Base-by-base conservation (phyloP, 441 rosid species). In the Populus hybrid region DNA sequence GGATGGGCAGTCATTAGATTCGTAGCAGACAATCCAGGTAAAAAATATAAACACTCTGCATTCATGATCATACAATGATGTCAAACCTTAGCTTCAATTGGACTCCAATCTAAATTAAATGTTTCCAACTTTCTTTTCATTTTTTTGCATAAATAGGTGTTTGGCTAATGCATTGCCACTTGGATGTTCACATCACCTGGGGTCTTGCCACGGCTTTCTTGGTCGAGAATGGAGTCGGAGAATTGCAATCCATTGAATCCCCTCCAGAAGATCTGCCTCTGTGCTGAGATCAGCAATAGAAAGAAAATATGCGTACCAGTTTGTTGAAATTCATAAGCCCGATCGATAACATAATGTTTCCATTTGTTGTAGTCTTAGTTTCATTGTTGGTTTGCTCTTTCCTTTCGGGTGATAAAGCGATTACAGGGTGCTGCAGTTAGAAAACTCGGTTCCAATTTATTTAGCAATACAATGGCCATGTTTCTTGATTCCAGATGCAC, bases 1-100 rank as follows among this genome's bases (percentile, higher is more conserved):
- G 97, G 98, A 24, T 94, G 97, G 98, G 85, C 97, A 1, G 97
- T 91, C 77, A 86, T 93, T 66, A 81, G 98, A 90, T 94, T 94
- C 80, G 92, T 91, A 0, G 97, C 97, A 0, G 97, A 93, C 67
- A 94, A 93, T 80, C 98, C 97, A 36, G 98, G 98, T 91, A 83
- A 81, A 28, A 63, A 14, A 26, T 18, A 63, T 16, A 10, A 61
- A 4, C 14, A 61, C 5, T 23, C 66, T 61, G 28, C 28, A 21
- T 9, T 8, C n/a, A 35, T 28, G 30, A 28, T 74, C 36, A 35
- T 9, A 8, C 10, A 24, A 16, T 14, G 1, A 24, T 40, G 9
- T 42, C 8, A 11, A 61, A 10, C 66, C 10, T 23, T 10, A 21
- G 28, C 28, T 21, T 10, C 66, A 32, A 11, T 63, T 10, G 14